Evolutionary conservation across 2,329 filamentous ascomycete species (phyloP).

Genomic region (Penicillium sp.): DNA sequence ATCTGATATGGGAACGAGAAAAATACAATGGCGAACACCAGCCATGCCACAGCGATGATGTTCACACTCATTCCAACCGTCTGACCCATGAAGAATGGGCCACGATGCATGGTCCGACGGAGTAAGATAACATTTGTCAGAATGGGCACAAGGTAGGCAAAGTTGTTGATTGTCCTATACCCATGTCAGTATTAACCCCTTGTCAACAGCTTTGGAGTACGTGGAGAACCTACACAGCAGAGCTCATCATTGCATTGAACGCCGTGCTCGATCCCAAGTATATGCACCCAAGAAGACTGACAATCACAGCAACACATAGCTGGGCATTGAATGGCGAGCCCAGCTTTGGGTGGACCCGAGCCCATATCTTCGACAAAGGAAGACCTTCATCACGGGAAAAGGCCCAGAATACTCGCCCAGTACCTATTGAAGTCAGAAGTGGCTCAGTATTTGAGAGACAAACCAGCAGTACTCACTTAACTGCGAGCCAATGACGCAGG

Average conservation of each 20-base stretch:
- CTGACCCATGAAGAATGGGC: slow-evolving; percentile 46
- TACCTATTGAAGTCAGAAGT: slow-evolving; percentile 29
- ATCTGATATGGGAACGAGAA: slow-evolving; percentile 45
- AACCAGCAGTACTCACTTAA: slow-evolving; percentile 32
- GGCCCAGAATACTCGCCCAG: slow-evolving; percentile 58
- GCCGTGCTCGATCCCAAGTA: slow-evolving; percentile 66
- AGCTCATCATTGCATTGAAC: slow-evolving; percentile 55
- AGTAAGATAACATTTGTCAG: slow-evolving; percentile 46
- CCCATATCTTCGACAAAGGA: slow-evolving; percentile 30
- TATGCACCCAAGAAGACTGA: slow-evolving; percentile 59
- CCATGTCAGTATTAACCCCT: background rate
- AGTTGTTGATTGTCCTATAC: slow-evolving; percentile 45
- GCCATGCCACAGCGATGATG: slow-evolving; percentile 47
- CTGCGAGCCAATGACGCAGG: slow-evolving; percentile 35
- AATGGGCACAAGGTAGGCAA: slow-evolving; percentile 49
- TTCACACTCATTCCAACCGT: slow-evolving; percentile 45
- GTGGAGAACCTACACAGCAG: slow-evolving; percentile 16
- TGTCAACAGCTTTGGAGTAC: background rate
- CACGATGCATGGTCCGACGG: slow-evolving; percentile 43
- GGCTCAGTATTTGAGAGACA: slow-evolving; percentile 23
- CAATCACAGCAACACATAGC: slow-evolving; percentile 48
- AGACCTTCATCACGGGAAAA: slow-evolving; percentile 54
- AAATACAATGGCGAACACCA: slow-evolving; percentile 50
- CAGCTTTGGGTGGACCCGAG: slow-evolving; percentile 43
- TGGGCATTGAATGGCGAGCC: slow-evolving; percentile 56